Base-by-base conservation (phyloP, 306 rosid genomes). In the Acacia crassicarpa region DNA sequence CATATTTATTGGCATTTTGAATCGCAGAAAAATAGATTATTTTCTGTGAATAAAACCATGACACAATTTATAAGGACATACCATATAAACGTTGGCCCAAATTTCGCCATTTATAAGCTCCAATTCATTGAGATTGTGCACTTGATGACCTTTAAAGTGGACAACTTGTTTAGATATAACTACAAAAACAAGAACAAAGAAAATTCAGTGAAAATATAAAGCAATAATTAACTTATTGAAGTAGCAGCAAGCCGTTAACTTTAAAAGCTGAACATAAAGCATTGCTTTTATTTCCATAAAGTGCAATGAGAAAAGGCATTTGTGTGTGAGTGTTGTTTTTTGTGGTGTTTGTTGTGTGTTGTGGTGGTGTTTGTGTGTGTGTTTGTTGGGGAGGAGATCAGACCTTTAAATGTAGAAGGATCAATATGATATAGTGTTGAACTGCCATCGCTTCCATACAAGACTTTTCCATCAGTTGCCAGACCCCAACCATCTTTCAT, bases 401-500 rank as follows among this genome's bases (percentile, higher is more conserved):
- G n/a, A n/a, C 99, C 94, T 93, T 82, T 85, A 66, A 90, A 83
- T 53, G 94, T 89, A 72, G 75, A 80, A 58, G 95, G 96, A 85
- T 95, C 88, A 67, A 95, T 75, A 83, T 85, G 80, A 84, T 95
- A 93, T 83, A 95, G 82, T 68, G 91, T 77, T 83, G 98, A 92
- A 33, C 92, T 84, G 70, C 99, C 99, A 78, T 93, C 99, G 85
- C 92, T 95, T 85, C 99, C 99, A 86, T 86, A 95, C 85, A 95
- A 79, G 84, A 87, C 80, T 75, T 92, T 81, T 80, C 95, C 99
- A 81, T 95, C 99, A 61, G 96, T 90, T 84, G 99, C 94, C 77
- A 95, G 82, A 79, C 99, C 99, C 99, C 99, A 95, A 70, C 99
- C 99, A 88, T 95, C 99, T 43, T 77, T 58, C 98, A 95, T 95